phyloP scores from a whole-genome alignment of 139 green algal species.

The Chlamydomonas schloesseri region DNA sequence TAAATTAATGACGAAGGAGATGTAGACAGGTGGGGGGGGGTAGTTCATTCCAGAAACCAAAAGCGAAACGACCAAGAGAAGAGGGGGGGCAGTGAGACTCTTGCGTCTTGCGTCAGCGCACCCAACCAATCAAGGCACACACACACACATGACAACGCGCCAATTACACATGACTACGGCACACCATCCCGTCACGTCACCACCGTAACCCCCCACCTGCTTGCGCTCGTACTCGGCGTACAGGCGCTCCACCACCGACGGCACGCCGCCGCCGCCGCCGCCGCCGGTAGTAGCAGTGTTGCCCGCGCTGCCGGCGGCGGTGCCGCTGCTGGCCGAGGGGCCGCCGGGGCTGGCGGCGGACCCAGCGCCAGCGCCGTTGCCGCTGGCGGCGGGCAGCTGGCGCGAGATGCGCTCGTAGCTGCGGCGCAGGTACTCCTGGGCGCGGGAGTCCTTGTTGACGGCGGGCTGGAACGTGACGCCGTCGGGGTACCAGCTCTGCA shows the following conservation, averaged over 20 bases:
- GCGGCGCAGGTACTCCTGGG: slow-evolving; percentile 49
- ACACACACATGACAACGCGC: too few species aligned
- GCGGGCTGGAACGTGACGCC: slow-evolving; percentile 85
- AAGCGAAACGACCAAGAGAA: too few species aligned
- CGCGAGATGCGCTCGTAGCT: slow-evolving; percentile 31
- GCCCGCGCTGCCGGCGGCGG: background rate
- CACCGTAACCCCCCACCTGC: too few species aligned
- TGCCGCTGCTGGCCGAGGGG: background rate
- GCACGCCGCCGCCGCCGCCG: background rate
- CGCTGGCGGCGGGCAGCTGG: background rate
- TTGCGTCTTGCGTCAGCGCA: too few species aligned
- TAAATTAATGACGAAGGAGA: too few species aligned
- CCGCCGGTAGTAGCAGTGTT: too few species aligned
- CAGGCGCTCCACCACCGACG: slow-evolving; percentile 61
- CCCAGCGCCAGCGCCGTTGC: background rate
- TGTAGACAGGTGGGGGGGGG: too few species aligned
- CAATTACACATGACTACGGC: too few species aligned
- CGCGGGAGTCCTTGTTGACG: slow-evolving; percentile 50
- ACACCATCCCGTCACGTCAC: too few species aligned
- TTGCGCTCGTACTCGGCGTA: slow-evolving; percentile 49
- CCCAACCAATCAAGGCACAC: too few species aligned
- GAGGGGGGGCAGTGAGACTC: too few species aligned
- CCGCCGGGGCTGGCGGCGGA: background rate
- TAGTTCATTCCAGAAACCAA: too few species aligned
- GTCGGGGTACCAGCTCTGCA: slow-evolving; percentile 72